Evolutionary conservation across 352 stramenopile genomes (phyloP).

Genomic region (Phytophthora fragariaefolia): DNA sequence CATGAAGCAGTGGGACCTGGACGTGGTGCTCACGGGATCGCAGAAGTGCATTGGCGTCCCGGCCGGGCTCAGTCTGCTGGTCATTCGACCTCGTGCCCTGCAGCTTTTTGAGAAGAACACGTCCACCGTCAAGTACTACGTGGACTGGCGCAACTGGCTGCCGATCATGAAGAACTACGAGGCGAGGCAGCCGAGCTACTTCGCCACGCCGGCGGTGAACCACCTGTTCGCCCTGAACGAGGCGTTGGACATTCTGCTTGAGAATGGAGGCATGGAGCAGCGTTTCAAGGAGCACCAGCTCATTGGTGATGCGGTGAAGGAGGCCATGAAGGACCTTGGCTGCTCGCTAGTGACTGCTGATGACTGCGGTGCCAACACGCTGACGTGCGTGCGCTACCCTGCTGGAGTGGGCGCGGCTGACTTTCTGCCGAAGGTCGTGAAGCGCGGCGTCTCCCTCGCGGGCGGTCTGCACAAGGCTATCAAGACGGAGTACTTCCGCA

Average conservation of each 20-base stretch:
- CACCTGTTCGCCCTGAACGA: slow-evolving; percentile 79
- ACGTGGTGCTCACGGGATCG: slow-evolving; percentile 80
- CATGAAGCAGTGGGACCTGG: slow-evolving; percentile 84
- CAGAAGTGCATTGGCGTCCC: slow-evolving; percentile 83
- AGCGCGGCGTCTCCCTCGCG: slow-evolving; percentile 75
- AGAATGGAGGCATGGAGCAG: slow-evolving; percentile 80
- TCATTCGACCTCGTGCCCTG: slow-evolving; percentile 73
- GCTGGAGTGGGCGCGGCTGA: slow-evolving; percentile 63
- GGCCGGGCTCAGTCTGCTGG: slow-evolving; percentile 66
- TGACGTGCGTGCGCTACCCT: slow-evolving; percentile 82
- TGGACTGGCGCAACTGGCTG: slow-evolving; percentile 83
- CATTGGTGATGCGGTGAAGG: slow-evolving; percentile 67
- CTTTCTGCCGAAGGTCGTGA: slow-evolving; percentile 77
- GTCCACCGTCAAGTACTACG: slow-evolving; percentile 69
- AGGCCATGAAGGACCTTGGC: slow-evolving; percentile 67
- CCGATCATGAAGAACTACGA: slow-evolving; percentile 90
- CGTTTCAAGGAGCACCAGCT: slow-evolving; percentile 75
- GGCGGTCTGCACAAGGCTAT: slow-evolving; percentile 81
- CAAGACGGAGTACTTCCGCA: slow-evolving; percentile 88
- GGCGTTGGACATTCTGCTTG: slow-evolving; percentile 70
- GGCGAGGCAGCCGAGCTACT: slow-evolving; percentile 76
- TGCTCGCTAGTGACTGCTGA: slow-evolving; percentile 64
- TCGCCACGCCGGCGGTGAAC: slow-evolving; percentile 81
- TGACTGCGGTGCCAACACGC: slow-evolving; percentile 63
- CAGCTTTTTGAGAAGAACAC: slow-evolving; percentile 68